A percentile compares a stretch with the other conserved stretches of the same genome.
Conservation (phyloP, 169 alveolate genomes). For the Babesia bovis region DNA sequence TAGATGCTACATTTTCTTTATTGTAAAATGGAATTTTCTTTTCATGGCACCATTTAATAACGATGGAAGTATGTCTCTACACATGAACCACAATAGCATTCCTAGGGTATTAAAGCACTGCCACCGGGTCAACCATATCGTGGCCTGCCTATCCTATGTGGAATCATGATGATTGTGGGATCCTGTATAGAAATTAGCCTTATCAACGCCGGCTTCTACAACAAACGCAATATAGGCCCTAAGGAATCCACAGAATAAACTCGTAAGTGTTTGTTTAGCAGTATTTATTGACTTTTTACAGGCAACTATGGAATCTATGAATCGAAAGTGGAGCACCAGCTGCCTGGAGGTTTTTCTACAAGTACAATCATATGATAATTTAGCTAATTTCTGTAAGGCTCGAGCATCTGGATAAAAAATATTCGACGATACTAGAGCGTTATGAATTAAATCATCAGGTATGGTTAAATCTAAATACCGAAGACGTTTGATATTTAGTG, state of each 20-base stretch:
- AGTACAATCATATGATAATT: background rate
- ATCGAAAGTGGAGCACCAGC: conserved; percentile 50
- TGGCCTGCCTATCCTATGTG: conserved; percentile 49
- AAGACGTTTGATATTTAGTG: too few species aligned
- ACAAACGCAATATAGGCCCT: conserved; percentile 3
- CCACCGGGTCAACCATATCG: conserved; percentile 36
- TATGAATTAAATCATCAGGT: conserved; percentile 11
- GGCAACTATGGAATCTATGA: conserved; percentile 7
- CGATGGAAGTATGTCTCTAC: conserved; percentile 24
- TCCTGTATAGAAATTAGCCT: conserved; percentile 46
- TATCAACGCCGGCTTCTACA: conserved; percentile 52
- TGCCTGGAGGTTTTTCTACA: conserved; percentile 49
- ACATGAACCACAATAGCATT: background rate
- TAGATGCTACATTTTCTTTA: too few species aligned
- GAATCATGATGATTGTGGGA: conserved; percentile 47
- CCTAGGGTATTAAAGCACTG: conserved; percentile 58
- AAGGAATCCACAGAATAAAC: background rate
- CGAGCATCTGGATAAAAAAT: conserved; percentile 42
- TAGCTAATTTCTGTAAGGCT: conserved; percentile 56
- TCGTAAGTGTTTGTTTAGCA: background rate
- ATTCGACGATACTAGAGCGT: conserved; percentile 6
- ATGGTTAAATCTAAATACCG: too few species aligned
- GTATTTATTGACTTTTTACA: background rate
- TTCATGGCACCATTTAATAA: too few species aligned
- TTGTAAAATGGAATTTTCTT: too few species aligned